Evolutionary conservation across 1,284 basidiomycete genomes (phyloP), one percentile per base, ranked within the genome.

Genomic region (Ganoderma boninense): DNA sequence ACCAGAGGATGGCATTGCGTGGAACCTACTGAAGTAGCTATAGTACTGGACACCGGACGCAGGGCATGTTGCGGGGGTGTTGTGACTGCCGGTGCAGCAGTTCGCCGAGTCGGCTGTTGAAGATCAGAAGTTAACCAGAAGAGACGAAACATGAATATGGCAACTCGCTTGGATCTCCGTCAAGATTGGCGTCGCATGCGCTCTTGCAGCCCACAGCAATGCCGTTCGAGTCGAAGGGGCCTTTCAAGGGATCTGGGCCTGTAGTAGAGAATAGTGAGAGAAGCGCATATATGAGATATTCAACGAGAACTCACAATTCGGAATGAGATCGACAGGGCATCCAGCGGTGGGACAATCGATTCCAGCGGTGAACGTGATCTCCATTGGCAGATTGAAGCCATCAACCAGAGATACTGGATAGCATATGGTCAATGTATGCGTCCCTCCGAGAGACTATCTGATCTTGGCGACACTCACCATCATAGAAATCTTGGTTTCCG

Each of bases 321-420:
- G 79, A 35, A 82, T 82, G 26, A 87, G 80, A 70, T 87, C 84
- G 7, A 82, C 81, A 1, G 80, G 73, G 71, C 86, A 87, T n/a
- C 78, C 76, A 14, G 85, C 82, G 2, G 80, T 75, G 3, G 78
- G 78, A 68, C 85, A 87, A 26, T 81, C 81, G 26, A 69, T 75
- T n/a, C 57, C 35, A 23, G 32, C 35, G 16, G 73, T 79, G 73
- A 80, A 84, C 62, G 82, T 80, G 66, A 87, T 84, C 13, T 77
- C 73, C 72, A 84, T 76, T 1, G 85, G 84, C 0, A 86, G 71
- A 72, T 85, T 82, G 68, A 79, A 84, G 0, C 84, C 84, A 67
- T 85, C 84, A 6, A 85, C 84, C 11, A 84, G 77, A 0, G 81
- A 82, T 0, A 83, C 79, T 80, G 26, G 11, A 40, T 1, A 14